These are phyloP conservation scores for Penicillium chermesinum DNA, from an alignment of 495 filamentous ascomycete species.

Conservation along the genomic window DNA sequence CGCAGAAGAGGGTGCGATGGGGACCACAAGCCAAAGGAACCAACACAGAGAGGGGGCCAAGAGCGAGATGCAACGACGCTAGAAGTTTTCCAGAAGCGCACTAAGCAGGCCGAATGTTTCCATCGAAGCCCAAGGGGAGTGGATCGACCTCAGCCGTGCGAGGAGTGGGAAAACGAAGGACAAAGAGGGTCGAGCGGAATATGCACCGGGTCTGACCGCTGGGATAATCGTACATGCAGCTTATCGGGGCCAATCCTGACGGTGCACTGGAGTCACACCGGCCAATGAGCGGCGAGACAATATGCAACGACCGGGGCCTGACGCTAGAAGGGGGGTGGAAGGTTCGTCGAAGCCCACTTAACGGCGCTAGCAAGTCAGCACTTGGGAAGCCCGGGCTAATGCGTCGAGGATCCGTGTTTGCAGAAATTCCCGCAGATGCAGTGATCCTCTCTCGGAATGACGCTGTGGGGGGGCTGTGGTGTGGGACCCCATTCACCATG, in stretches of 20 bases:
- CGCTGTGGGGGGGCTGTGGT: slow-evolving; percentile 12
- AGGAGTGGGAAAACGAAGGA: not conserved
- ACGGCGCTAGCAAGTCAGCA: slow-evolving; percentile 9
- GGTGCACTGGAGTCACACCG: not conserved
- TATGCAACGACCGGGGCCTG: not conserved
- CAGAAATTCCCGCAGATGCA: slow-evolving; percentile 22
- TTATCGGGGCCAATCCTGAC: slow-evolving; percentile 8
- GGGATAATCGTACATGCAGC: slow-evolving; percentile 3
- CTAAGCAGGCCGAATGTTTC: not conserved
- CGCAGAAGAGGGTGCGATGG: not conserved
- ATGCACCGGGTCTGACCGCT: slow-evolving; percentile 17
- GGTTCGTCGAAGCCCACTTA: slow-evolving; percentile 6
- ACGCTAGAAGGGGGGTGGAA: slow-evolving; percentile 23
- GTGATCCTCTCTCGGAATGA: slow-evolving; percentile 9
- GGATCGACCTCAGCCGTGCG: slow-evolving; percentile 8
- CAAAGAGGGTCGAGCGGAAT: slow-evolving; percentile 11
- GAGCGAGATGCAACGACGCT: slow-evolving; percentile 14
- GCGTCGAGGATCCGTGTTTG: slow-evolving; percentile 17
- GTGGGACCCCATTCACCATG: not conserved
- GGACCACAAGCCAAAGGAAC: not conserved
- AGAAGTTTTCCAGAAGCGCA: slow-evolving; percentile 23
- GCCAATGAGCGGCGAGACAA: slow-evolving; percentile 1
- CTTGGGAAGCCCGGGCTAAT: slow-evolving; percentile 9
- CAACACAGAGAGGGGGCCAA: slow-evolving; percentile 3
- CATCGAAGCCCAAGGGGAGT: not conserved